Conservation (phyloP, 345 rosid genomes). For the Gossypium bickii region DNA sequence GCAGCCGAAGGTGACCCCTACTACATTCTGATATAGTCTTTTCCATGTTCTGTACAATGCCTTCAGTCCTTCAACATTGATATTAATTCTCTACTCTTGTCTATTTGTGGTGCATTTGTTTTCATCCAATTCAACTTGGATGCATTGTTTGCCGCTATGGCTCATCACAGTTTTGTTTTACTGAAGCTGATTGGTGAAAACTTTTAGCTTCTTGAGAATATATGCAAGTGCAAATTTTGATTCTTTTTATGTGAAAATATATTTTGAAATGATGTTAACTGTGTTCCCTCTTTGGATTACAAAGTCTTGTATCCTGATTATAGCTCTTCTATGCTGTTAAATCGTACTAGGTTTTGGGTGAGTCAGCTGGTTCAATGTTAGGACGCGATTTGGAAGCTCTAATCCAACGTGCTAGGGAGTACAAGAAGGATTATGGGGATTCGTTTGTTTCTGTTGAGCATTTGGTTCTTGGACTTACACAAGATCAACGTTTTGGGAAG, state of each 20-base stretch:
- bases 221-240: not conserved
- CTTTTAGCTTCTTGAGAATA: not conserved
- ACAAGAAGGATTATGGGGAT: conserved; percentile 86
- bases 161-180: not conserved
- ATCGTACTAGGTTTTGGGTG: conserved; percentile 74
- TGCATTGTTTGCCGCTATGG: not conserved
- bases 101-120: not conserved
- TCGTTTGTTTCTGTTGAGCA: conserved; percentile 94
- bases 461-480: conserved; percentile 75
- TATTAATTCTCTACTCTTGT: not conserved
- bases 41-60: not conserved
- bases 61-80: not conserved
- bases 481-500: conserved; percentile 88
- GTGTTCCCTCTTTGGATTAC: not conserved
- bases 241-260: not conserved
- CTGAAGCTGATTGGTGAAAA: not conserved
- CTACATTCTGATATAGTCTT: not conserved
- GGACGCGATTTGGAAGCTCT: conserved; percentile 92
- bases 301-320: not conserved
- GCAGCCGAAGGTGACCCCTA: conserved; percentile 74
- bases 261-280: not conserved
- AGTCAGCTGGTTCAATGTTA: conserved; percentile 85
- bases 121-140: not conserved
- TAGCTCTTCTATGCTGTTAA: conserved; percentile 1
- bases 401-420: conserved; percentile 73